phyloP scores from a whole-genome alignment of 176 grass and related monocot species.

The Microstegium vimineum region DNA sequence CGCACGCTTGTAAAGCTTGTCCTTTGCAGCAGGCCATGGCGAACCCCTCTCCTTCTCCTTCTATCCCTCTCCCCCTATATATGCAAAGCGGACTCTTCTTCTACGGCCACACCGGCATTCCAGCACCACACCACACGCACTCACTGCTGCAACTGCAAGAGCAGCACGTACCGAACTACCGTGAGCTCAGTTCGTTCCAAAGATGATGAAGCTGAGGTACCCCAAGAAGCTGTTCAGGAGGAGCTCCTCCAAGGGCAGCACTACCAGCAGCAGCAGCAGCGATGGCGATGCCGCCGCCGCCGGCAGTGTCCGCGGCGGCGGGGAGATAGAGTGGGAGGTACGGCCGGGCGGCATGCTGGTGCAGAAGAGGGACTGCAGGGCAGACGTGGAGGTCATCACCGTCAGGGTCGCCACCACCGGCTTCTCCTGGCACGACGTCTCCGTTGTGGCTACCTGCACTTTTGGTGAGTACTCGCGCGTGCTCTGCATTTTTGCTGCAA shows the following conservation, averaged over 20 bases:
- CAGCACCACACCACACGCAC: not conserved
- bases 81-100: not conserved
- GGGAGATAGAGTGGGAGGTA: conserved; percentile 92
- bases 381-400: conserved; percentile 53
- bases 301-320: not conserved
- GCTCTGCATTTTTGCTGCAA: not conserved
- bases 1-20: conserved; percentile 86
- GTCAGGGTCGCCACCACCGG: conserved; percentile 81
- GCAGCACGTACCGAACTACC: not conserved
- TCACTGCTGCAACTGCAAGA: not conserved
- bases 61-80: conserved; percentile 34
- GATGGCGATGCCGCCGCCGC: not conserved
- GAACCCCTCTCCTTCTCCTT: not conserved
- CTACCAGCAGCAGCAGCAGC: not conserved
- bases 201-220: conserved; percentile 83
- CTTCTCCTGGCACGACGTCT: conserved; percentile 69
- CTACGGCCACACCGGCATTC: not conserved
- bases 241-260: conserved; percentile 60
- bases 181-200: not conserved
- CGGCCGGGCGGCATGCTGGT: conserved; percentile 96
- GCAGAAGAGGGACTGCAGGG: conserved; percentile 77
- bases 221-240: conserved; percentile 96
- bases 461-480: conserved; percentile 66
- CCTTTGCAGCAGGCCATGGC: conserved; percentile 15
- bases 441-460: conserved; percentile 79